These are phyloP conservation scores for Colletotrichum siamense DNA, from an alignment of 2,329 filamentous ascomycete genomes.

Conservation along the genomic window DNA sequence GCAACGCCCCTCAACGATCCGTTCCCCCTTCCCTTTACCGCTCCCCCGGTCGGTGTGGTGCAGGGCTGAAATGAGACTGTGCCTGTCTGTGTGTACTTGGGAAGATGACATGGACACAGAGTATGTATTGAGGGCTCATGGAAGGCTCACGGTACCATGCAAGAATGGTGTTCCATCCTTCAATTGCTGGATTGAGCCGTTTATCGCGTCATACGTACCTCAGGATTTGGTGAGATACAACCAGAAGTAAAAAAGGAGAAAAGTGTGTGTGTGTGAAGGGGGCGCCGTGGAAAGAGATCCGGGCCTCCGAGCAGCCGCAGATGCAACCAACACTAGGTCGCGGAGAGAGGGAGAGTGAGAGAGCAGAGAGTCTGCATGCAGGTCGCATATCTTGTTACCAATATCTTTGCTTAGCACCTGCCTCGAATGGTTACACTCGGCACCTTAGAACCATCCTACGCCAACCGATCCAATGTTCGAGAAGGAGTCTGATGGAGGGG, in stretches of 20 bases:
- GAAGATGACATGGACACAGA: background rate
- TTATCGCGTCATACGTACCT: background rate
- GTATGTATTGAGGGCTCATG: background rate
- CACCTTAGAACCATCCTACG: background rate
- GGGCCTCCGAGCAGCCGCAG: conserved; percentile 10
- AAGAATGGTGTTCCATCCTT: background rate
- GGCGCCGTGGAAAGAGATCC: conserved; percentile 9
- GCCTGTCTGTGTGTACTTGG: background rate
- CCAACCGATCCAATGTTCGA: conserved; percentile 5
- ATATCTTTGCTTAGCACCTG: background rate
- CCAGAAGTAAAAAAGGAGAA: background rate
- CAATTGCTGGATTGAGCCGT: background rate
- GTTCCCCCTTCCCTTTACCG: background rate
- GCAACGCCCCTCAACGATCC: background rate
- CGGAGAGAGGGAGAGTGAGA: background rate
- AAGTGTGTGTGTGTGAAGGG: background rate
- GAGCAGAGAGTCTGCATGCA: background rate
- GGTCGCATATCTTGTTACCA: conserved; percentile 2
- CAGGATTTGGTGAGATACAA: background rate
- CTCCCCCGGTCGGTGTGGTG: background rate
- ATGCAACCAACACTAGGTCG: background rate
- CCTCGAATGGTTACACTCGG: conserved; percentile 17
- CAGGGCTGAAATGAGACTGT: background rate
- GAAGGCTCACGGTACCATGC: background rate
- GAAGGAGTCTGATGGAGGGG: background rate